Evolutionary conservation across 768 basidiomycete genomes (phyloP).

Genomic region (Trametes cubensis): DNA sequence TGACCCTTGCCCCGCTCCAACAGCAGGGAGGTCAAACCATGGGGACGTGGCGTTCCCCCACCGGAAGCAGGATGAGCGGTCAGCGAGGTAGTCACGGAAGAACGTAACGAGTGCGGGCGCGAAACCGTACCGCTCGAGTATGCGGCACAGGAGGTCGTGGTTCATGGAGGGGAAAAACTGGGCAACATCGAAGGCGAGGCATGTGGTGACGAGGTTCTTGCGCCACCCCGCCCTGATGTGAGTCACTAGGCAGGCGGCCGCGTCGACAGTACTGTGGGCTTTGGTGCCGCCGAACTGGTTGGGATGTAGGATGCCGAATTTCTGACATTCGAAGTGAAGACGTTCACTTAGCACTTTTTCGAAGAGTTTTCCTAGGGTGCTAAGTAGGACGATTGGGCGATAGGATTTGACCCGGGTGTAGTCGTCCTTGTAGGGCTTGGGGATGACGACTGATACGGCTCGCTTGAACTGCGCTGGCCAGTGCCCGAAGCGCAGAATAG

Average conservation of each 20-base stretch:
- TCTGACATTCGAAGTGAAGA: slow-evolving; percentile 26
- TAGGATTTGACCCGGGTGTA: slow-evolving; percentile 30
- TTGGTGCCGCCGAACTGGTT: slow-evolving; percentile 28
- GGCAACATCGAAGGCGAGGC: slow-evolving; percentile 26
- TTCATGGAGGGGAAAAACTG: too few relatives aligned
- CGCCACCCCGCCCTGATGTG: slow-evolving; percentile 17
- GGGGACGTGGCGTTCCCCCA: slow-evolving; percentile 5
- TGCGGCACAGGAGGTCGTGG: slow-evolving; percentile 18
- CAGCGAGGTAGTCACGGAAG: slow-evolving; percentile 18
- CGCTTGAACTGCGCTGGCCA: slow-evolving; percentile 23
- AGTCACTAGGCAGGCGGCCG: slow-evolving; percentile 20
- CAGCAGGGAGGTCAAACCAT: background rate
- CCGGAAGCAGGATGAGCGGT: slow-evolving; percentile 16
- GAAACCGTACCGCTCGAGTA: slow-evolving; percentile 22
- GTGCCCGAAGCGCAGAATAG: slow-evolving; percentile 10
- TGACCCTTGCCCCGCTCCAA: slow-evolving; percentile 25
- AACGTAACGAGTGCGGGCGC: slow-evolving; percentile 3
- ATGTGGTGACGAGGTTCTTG: slow-evolving; percentile 9
- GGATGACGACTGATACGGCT: slow-evolving; percentile 26
- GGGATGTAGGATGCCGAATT: slow-evolving; percentile 21
- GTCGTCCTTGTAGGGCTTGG: slow-evolving; percentile 31
- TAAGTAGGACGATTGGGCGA: slow-evolving; percentile 32
- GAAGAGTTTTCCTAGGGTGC: slow-evolving; percentile 29
- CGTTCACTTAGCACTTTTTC: slow-evolving; percentile 27
- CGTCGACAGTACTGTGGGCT: slow-evolving; percentile 27